These are phyloP conservation scores for Heterobasidion occidentale DNA, from an alignment of 1,284 basidiomycete species.

Conservation along the genomic window DNA sequence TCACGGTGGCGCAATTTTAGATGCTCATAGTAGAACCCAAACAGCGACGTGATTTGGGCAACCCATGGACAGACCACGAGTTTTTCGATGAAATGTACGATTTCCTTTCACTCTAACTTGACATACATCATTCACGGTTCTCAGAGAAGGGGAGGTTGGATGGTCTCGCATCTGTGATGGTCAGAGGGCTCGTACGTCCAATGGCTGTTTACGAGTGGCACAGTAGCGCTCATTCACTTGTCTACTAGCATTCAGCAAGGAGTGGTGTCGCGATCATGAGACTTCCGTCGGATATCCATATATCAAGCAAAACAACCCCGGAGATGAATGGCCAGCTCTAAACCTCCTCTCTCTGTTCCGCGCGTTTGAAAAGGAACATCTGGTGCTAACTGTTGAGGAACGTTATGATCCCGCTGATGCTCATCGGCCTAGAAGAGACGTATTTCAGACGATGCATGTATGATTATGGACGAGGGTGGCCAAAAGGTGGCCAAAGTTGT, in stretches of 20 bases:
- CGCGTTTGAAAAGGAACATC: background rate
- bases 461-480: too few species aligned
- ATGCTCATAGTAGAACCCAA: background rate
- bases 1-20: background rate
- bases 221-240: too few species aligned
- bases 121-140: background rate
- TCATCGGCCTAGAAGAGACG: background rate
- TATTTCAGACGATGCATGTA: too few species aligned
- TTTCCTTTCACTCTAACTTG: too few species aligned
- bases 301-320: background rate
- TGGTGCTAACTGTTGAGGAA: background rate
- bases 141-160: background rate
- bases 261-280: background rate
- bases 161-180: background rate
- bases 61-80: background rate
- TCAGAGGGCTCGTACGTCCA: background rate
- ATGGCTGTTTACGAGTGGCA: too few species aligned
- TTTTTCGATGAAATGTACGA: background rate
- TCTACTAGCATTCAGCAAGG: background rate
- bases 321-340: conserved; percentile 3
- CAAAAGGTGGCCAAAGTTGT: too few species aligned
- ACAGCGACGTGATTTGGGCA: background rate
- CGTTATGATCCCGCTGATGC: background rate
- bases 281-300: background rate
- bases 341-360: background rate